These are phyloP conservation scores for Candida orba DNA, from an alignment of 805 yeast species.

Conservation along the genomic window DNA sequence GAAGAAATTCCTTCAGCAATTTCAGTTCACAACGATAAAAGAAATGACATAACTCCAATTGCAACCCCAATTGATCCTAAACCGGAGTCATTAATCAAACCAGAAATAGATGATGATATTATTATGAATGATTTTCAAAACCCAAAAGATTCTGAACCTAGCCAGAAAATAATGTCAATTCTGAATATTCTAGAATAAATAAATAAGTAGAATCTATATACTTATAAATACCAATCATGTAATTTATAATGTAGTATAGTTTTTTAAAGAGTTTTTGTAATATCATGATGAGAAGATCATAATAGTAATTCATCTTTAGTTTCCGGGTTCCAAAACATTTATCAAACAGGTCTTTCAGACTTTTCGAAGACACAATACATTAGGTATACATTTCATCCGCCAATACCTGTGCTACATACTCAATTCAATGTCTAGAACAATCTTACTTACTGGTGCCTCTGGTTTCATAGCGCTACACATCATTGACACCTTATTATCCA, in stretches of 20 bases:
- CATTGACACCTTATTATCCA: slow-evolving; percentile 27
- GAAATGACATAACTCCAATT: background rate
- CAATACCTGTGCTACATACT: too few species aligned
- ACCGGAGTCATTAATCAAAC: background rate
- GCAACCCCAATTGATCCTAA: background rate
- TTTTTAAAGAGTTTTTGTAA: too few species aligned
- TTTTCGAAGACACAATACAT: too few species aligned
- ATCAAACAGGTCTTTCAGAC: too few species aligned
- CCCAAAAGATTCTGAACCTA: slow-evolving; percentile 3
- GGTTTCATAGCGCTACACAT: slow-evolving; percentile 41
- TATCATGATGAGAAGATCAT: too few species aligned
- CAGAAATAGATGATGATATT: background rate
- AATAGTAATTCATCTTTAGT: too few species aligned
- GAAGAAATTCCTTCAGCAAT: too few species aligned
- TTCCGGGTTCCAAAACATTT: too few species aligned
- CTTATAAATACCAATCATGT: too few species aligned
- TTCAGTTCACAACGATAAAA: background rate
- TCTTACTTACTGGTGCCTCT: slow-evolving; percentile 39
- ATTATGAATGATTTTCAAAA: slow-evolving; percentile 10
- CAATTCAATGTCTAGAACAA: slow-evolving; percentile 5
- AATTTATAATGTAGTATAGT: too few species aligned
- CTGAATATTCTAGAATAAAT: slow-evolving; percentile 16
- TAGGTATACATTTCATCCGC: too few species aligned
- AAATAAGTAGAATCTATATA: too few species aligned
- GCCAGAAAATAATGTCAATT: slow-evolving; percentile 19